A percentile compares a stretch with the other conserved stretches of the same genome.
Evolutionary conservation across 2,329 filamentous ascomycete species (phyloP).

Genomic region (Arthrobotrys entomopaga): DNA sequence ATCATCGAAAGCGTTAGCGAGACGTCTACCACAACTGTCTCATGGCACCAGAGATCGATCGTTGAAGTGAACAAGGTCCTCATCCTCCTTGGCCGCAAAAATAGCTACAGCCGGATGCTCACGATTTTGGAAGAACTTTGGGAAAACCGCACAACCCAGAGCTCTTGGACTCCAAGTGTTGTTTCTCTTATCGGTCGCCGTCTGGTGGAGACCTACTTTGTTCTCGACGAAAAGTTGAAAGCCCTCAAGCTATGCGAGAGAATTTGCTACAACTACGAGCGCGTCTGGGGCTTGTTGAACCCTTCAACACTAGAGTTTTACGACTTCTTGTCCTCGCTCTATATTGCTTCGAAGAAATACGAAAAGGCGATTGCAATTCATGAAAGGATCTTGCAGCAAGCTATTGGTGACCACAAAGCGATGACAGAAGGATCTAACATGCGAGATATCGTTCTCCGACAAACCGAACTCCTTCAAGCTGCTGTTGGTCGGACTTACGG

Average conservation of each 20-base stretch:
- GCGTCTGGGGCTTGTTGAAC: conserved; percentile 66
- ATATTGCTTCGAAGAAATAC: conserved; percentile 63
- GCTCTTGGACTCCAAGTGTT: conserved; percentile 64
- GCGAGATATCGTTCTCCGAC: conserved; percentile 28
- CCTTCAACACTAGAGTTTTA: conserved; percentile 66
- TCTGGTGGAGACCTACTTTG: conserved; percentile 67
- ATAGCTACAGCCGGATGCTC: conserved; percentile 27
- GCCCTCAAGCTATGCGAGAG: conserved; percentile 66
- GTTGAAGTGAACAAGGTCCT: conserved; percentile 30
- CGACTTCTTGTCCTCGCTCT: conserved; percentile 66
- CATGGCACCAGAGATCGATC: conserved; percentile 21
- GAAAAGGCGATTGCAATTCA: conserved; percentile 60
- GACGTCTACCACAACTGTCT: conserved; percentile 16
- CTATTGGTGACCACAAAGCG: conserved; percentile 10
- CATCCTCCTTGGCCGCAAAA: conserved; percentile 32
- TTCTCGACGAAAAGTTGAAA: conserved; percentile 64
- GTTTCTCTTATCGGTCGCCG: conserved; percentile 67
- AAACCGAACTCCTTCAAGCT: conserved; percentile 18
- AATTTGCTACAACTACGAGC: conserved; percentile 69
- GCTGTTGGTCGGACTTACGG: conserved; percentile 22
- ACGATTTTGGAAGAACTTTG: conserved; percentile 64
- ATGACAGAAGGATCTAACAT: conserved; percentile 9
- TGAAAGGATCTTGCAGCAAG: conserved; percentile 33
- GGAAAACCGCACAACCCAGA: conserved; percentile 65
- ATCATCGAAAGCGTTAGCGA: conserved; percentile 35